Conservation (phyloP, 192 early-diverging fungal genomes). For the Podochytrium sp. region DNA sequence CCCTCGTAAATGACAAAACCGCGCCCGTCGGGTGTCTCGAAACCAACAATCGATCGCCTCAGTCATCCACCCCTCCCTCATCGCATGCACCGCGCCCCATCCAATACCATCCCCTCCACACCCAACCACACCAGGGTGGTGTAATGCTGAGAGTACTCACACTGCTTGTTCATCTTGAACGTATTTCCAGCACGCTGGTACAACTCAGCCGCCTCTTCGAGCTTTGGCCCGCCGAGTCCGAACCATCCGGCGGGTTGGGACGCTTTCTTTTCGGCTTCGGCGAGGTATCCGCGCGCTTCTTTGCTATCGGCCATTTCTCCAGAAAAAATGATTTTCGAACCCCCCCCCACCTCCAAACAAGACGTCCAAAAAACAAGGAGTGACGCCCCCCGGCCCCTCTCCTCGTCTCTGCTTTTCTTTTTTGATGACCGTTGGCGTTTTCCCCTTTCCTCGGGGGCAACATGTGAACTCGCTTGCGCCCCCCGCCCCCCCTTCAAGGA, state of each 20-base stretch:
- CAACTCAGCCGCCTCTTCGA: conserved; percentile 93
- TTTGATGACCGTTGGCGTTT: too few relatives aligned
- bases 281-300: conserved; percentile 16
- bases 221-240: conserved; percentile 73
- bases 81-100: background rate
- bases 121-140: background rate
- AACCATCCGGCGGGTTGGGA: conserved; percentile 45
- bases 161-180: conserved; percentile 91
- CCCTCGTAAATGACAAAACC: background rate
- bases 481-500: too few relatives aligned
- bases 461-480: too few relatives aligned
- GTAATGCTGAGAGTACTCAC: conserved; percentile 49
- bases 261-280: conserved; percentile 58
- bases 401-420: too few relatives aligned
- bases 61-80: too few relatives aligned
- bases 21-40: too few relatives aligned
- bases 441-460: too few relatives aligned
- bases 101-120: background rate
- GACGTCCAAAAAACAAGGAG: too few relatives aligned
- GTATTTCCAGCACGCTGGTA: conserved; percentile 89
- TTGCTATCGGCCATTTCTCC: background rate
- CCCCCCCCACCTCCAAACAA: too few relatives aligned
- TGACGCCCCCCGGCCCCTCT: too few relatives aligned
- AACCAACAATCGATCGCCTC: too few relatives aligned
- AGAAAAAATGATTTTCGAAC: too few relatives aligned